Evolutionary conservation across 768 basidiomycete species (phyloP).

Genomic region (Lentinus brumalis): DNA sequence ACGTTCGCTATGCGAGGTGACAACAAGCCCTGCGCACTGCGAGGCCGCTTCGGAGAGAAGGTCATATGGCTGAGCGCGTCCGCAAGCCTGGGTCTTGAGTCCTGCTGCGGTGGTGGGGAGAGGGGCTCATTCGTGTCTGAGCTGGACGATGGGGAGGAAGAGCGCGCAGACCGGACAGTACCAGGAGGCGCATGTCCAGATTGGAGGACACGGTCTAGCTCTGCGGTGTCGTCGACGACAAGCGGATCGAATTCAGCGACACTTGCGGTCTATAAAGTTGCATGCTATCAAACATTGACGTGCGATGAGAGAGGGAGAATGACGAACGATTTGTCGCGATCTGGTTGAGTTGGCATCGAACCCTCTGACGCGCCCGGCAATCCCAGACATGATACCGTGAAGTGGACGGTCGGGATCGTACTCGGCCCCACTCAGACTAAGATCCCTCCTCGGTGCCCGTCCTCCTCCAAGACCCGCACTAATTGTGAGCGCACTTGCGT

Average conservation of each 20-base stretch:
- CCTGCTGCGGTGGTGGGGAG: slow-evolving; percentile 42
- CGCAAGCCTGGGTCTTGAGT: slow-evolving; percentile 58
- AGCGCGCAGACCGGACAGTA: slow-evolving; percentile 48
- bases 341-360: slow-evolving; percentile 56
- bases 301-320: not conserved
- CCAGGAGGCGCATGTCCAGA: slow-evolving; percentile 49
- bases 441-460: slow-evolving; percentile 53
- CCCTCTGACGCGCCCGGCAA: slow-evolving; percentile 55
- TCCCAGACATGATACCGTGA: slow-evolving; percentile 68
- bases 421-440: slow-evolving; percentile 72
- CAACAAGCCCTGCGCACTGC: slow-evolving; percentile 41
- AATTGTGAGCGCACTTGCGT: slow-evolving; percentile 86
- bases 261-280: slow-evolving; percentile 29
- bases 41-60: slow-evolving; percentile 78
- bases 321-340: slow-evolving; percentile 51
- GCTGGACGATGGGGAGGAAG: slow-evolving; percentile 49
- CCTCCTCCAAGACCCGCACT: slow-evolving; percentile 72
- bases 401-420: slow-evolving; percentile 85
- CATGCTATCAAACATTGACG: not conserved
- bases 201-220: slow-evolving; percentile 61
- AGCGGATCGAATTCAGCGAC: slow-evolving; percentile 54
- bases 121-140: slow-evolving; percentile 44
- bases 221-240: slow-evolving; percentile 61
- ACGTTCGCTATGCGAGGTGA: slow-evolving; percentile 10
- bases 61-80: slow-evolving; percentile 71